phyloP scores from a whole-genome alignment of 768 basidiomycete species.

The Kwoniella pini region DNA sequence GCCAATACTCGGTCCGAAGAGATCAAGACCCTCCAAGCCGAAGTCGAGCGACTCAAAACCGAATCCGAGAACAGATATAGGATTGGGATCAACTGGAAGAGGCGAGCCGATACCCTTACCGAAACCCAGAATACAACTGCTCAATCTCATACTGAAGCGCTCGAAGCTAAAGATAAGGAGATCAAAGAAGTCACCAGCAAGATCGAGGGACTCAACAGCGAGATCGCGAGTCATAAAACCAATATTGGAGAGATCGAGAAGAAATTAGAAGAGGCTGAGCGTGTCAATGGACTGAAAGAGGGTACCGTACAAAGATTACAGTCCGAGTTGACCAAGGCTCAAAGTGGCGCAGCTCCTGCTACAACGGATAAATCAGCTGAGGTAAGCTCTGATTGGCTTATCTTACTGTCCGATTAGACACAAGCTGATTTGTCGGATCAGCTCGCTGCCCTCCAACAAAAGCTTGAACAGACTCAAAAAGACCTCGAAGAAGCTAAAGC shows the following conservation, averaged over 20 bases:
- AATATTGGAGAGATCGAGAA: slow-evolving; percentile 37
- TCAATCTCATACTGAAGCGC: slow-evolving; percentile 4
- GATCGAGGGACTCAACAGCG: slow-evolving; percentile 21
- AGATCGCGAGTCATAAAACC: slow-evolving; percentile 24
- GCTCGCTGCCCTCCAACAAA: slow-evolving; percentile 25
- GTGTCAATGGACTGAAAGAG: slow-evolving; percentile 29
- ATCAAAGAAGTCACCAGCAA: slow-evolving; percentile 21
- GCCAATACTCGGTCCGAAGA: slow-evolving; percentile 33
- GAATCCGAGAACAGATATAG: slow-evolving; percentile 27
- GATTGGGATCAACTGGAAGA: slow-evolving; percentile 44
- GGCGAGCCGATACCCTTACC: slow-evolving; percentile 23
- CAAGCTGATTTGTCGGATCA: slow-evolving; percentile 28
- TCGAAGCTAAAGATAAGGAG: slow-evolving; percentile 41
- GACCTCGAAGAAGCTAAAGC: slow-evolving; percentile 39
- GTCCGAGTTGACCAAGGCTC: slow-evolving; percentile 32
- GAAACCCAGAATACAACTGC: slow-evolving; percentile 20
- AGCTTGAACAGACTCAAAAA: slow-evolving; percentile 34
- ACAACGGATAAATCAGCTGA: slow-evolving; percentile 19
- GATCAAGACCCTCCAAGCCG: slow-evolving; percentile 28
- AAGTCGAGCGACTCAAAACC: slow-evolving; percentile 28
- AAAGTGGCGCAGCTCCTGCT: slow-evolving; percentile 2
- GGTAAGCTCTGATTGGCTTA: too few species aligned
- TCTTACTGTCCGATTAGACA: too few species aligned
- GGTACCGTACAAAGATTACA: slow-evolving; percentile 39
- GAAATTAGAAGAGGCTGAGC: slow-evolving; percentile 29